These are phyloP conservation scores for Pseudogymnoascus sp. DNA, from an alignment of 2,329 filamentous ascomycete genomes.

Conservation along the genomic window DNA sequence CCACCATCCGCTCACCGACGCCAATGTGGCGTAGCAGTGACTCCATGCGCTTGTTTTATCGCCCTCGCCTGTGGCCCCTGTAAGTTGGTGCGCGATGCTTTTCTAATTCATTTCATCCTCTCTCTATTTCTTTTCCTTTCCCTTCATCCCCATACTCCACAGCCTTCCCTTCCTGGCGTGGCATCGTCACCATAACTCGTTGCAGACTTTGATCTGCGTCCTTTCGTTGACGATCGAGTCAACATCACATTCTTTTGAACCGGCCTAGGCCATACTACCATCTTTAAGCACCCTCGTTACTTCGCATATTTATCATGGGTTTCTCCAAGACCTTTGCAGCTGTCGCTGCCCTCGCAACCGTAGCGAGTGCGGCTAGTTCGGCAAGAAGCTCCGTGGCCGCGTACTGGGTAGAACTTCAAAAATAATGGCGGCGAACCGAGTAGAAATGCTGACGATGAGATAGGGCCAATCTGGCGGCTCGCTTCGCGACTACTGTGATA, in stretches of 20 bases:
- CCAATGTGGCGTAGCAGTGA: background rate
- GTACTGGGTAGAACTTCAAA: background rate
- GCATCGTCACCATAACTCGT: background rate
- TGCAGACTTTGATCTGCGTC: background rate
- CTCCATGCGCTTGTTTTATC: background rate
- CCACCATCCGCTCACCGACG: background rate
- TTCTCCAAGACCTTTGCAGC: background rate
- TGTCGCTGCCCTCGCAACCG: background rate
- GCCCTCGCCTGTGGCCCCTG: background rate
- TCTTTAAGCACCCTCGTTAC: background rate
- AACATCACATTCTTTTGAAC: background rate
- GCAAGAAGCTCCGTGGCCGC: background rate
- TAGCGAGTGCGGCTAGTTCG: background rate
- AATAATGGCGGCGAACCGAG: background rate
- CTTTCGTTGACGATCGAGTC: background rate
- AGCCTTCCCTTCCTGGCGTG: background rate
- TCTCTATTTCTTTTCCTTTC: background rate
- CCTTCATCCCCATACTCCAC: background rate
- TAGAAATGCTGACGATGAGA: background rate
- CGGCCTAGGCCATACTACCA: background rate
- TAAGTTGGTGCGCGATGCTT: background rate
- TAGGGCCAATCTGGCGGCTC: background rate
- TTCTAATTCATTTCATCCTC: background rate
- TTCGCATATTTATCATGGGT: conserved; percentile 1
- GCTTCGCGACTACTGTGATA: conserved; percentile 31